Conservation (phyloP, 768 basidiomycete species). For the Dioszegia crocea region DNA sequence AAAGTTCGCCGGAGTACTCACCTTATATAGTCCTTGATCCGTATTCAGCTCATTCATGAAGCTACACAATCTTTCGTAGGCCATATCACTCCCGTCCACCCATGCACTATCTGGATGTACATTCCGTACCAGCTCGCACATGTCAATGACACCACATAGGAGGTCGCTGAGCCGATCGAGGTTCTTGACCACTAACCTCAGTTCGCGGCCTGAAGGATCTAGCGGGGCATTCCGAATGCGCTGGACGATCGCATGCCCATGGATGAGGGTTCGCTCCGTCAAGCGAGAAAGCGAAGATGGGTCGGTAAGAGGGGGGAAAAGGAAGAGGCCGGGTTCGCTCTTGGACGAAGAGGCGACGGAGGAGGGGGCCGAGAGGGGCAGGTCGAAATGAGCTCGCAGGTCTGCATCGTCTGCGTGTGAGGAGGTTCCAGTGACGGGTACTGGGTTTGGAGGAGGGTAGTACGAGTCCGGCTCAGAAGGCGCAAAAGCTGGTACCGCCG, state of each 20-base stretch:
- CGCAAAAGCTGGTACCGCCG: conserved; percentile 11
- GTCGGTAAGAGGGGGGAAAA: conserved; percentile 65
- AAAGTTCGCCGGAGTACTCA: conserved; percentile 52
- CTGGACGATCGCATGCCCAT: conserved; percentile 75
- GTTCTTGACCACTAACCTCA: conserved; percentile 87
- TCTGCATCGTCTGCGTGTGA: conserved; percentile 18
- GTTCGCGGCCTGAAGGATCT: conserved; percentile 65
- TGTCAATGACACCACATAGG: conserved; percentile 91
- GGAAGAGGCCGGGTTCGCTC: conserved; percentile 86
- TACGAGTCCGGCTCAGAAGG: neutral
- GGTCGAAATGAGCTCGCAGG: conserved; percentile 35
- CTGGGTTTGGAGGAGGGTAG: conserved; percentile 5
- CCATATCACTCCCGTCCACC: conserved; percentile 76
- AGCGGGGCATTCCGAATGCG: conserved; percentile 64
- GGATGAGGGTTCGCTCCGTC: conserved; percentile 71
- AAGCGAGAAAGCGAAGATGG: conserved; percentile 68
- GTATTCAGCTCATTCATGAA: conserved; percentile 98
- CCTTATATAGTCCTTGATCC: conserved; percentile 81
- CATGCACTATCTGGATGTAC: conserved; percentile 83
- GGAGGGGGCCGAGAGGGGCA: conserved; percentile 12
- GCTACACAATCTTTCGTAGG: conserved; percentile 87
- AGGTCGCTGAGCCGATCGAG: conserved; percentile 93
- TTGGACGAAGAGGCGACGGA: conserved; percentile 25
- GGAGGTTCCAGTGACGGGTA: conserved; percentile 4
- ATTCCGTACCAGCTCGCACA: conserved; percentile 88